A percentile compares a stretch with the other conserved stretches of the same genome.
Conservation (phyloP, 2,329 filamentous ascomycete genomes). For the Colletotrichum tamarilloi region DNA sequence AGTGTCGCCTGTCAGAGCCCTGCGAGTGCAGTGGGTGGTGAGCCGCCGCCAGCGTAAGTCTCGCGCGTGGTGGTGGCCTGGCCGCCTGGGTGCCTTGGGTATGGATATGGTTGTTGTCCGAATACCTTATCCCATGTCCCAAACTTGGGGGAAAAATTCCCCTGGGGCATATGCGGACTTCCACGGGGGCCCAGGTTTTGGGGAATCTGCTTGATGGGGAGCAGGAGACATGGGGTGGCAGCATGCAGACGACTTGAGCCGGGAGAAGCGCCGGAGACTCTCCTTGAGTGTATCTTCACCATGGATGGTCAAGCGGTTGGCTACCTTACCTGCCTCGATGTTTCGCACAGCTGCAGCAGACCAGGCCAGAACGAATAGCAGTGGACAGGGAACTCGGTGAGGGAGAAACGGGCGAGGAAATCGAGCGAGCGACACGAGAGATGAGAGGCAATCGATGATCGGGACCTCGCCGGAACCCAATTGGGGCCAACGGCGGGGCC, state of each 20-base stretch:
- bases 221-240: neutral
- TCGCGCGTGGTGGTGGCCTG: neutral
- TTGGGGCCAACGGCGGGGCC: constrained; percentile 24
- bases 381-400: constrained; percentile 1
- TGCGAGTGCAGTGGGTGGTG: neutral
- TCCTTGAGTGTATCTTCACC: neutral
- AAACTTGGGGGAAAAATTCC: neutral
- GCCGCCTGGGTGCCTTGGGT: neutral
- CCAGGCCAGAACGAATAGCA: neutral
- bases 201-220: neutral
- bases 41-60: constrained; percentile 7
- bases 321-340: neutral
- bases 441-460: constrained; percentile 5
- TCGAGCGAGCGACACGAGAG: neutral
- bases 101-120: neutral
- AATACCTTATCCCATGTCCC: neutral
- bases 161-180: constrained; percentile 2
- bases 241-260: neutral
- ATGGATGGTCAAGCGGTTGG: neutral
- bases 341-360: neutral
- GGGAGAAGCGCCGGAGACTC: neutral
- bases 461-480: constrained; percentile 7
- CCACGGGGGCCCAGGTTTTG: constrained; percentile 13
- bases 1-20: constrained; percentile 21
- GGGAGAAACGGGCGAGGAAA: constrained; percentile 21